Base-by-base conservation (phyloP, 371 early-diverging fungal genomes). In the Dichotomocladium elegans region DNA sequence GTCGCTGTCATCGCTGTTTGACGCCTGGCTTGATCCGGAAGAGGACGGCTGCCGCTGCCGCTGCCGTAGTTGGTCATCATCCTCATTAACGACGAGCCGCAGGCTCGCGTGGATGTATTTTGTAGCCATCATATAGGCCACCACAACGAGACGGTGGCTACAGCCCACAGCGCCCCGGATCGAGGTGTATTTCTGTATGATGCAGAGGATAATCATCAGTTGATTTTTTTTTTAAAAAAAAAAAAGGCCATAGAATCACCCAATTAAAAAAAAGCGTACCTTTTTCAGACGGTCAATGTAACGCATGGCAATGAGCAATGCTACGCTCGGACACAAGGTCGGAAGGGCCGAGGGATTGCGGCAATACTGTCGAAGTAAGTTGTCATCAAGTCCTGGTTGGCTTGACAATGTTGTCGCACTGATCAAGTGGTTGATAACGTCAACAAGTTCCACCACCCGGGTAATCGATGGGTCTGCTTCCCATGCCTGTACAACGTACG, bases 51-150 rank as follows among this genome's bases (percentile, higher is more conserved):
- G 37, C 43, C 41, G 56, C 31, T 33, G 55, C 28, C 17, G 63
- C 15, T 19, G 53, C 34, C 11, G 57, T 31, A 17, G 60, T 17
- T 42, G 58, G 21, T n/a, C 63, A 24, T 22, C 56, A 34, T 57
- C 31, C 26, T 62, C 50, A 50, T 64, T 58, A 22, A 77, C 57
- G 33, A 74, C 63, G 9, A 60, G 54, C 37, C 61, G 57, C 14
- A 77, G 58, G 33, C 62, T 66, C 10, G 76, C 58, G 17, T 80
- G 74, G 7, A 79, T 74, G 25, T 70, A 80, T 54, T 81, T 83
- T 10, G 78, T 71, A 8, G 81, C 81, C 56, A 83, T 75, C 46
- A 78, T 77, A 33, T 66, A 83, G n/a, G 83, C 81, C 3, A 79
- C 70, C 52, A 79, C 53, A 9, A 83, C 74, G 35, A 83, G 65